phyloP scores from a whole-genome alignment of 345 rosid species.

The Erysimum cheiranthoides region DNA sequence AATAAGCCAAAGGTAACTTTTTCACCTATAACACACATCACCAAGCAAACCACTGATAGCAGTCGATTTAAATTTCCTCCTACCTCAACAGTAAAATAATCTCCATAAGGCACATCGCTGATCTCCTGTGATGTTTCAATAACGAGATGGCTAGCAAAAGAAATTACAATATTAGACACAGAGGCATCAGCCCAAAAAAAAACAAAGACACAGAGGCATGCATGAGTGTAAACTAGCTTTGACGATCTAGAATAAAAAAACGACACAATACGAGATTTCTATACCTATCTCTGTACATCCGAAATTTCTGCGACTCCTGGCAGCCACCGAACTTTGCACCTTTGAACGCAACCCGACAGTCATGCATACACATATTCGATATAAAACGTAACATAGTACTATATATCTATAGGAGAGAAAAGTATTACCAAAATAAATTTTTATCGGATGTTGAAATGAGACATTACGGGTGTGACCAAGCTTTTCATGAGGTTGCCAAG shows the following conservation, averaged over 20 bases:
- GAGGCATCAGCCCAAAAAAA: no score
- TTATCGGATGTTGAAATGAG: constrained; percentile 95
- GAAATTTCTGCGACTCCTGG: constrained; percentile 84
- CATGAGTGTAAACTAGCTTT: constrained; percentile 29
- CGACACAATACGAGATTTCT: background rate
- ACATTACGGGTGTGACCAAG: constrained; percentile 78
- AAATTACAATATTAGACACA: constrained; percentile 36
- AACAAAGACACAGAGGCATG: constrained; percentile 31
- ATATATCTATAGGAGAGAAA: constrained; percentile 24
- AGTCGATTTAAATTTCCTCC: constrained; percentile 19
- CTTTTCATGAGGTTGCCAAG: constrained; percentile 75
- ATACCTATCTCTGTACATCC: constrained; percentile 81
- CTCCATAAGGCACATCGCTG: constrained; percentile 86
- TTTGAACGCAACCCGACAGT: constrained; percentile 40
- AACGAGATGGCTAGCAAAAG: constrained; percentile 70
- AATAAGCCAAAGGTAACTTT: constrained; percentile 16
- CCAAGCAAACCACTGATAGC: constrained; percentile 4
- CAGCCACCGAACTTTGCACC: constrained; percentile 97
- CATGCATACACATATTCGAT: constrained; percentile 30
- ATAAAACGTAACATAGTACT: constrained; percentile 5
- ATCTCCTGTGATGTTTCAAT: constrained; percentile 87
- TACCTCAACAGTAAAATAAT: constrained; percentile 94
- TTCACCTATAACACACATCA: constrained; percentile 25
- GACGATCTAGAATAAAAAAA: constrained; percentile 13
- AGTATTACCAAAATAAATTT: constrained; percentile 84